Conservation (phyloP, 306 rosid genomes). For the Sechiopsis laciniata region DNA sequence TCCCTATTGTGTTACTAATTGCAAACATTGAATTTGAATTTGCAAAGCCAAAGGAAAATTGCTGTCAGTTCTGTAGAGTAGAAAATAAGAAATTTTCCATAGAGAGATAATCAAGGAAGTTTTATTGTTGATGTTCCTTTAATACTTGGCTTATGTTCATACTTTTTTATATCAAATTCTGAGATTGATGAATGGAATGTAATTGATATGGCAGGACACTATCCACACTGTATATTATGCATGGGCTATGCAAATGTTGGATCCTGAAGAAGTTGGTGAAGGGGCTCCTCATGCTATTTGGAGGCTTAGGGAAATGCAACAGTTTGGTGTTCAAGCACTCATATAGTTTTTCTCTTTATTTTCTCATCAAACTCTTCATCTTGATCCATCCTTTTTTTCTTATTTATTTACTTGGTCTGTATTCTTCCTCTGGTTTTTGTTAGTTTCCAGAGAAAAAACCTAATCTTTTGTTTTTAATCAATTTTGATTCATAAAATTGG, state of each 20-base stretch:
- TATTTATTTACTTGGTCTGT: too few species aligned
- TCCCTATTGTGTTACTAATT: too few species aligned
- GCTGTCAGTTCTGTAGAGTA: background rate
- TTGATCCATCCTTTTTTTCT: background rate
- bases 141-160: background rate
- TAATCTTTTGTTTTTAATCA: background rate
- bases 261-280: conserved; percentile 59
- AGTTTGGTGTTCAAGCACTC: conserved; percentile 67
- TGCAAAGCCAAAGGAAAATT: background rate
- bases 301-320: conserved; percentile 82
- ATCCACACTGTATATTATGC: conserved; percentile 67
- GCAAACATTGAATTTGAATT: background rate
- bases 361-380: conserved; percentile 5
- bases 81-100: too few species aligned
- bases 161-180: background rate
- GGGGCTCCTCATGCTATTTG: conserved; percentile 64
- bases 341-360: conserved; percentile 32
- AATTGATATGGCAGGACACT: conserved; percentile 43
- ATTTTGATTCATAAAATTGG: conserved; percentile 16
- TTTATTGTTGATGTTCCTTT: background rate
- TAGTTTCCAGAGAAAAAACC: background rate
- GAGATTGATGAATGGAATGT: background rate
- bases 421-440: conserved; percentile 15
- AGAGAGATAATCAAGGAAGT: too few species aligned
- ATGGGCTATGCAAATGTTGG: conserved; percentile 89